Conservation (phyloP, 2,329 filamentous ascomycete species). For the Aspergillus eucalypticola region DNA sequence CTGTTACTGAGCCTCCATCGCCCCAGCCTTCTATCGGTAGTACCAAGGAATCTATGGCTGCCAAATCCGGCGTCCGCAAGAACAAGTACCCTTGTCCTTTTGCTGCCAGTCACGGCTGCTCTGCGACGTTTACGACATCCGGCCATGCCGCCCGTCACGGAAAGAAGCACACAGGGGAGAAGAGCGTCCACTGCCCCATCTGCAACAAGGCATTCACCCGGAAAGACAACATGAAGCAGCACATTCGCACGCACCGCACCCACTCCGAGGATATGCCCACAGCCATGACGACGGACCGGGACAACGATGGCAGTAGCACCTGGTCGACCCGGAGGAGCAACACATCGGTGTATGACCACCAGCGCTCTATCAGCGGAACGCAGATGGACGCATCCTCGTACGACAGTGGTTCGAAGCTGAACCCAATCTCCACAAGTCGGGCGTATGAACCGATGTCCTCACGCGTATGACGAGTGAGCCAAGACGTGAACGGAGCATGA, state of each 20-base stretch:
- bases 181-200: constrained; percentile 66
- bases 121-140: constrained; percentile 66
- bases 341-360: constrained; percentile 19
- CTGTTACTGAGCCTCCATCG: constrained; percentile 30
- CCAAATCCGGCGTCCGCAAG: constrained; percentile 46
- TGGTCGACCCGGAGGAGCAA: constrained; percentile 15
- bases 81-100: constrained; percentile 68
- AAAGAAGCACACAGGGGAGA: constrained; percentile 69
- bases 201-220: constrained; percentile 69
- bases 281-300: constrained; percentile 14
- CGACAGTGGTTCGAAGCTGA: constrained; percentile 16
- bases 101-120: constrained; percentile 59
- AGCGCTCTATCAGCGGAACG: constrained; percentile 16
- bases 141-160: constrained; percentile 67
- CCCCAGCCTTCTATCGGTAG: constrained; percentile 28
- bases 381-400: constrained; percentile 16
- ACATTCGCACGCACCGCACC: constrained; percentile 60
- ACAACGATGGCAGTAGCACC: constrained; percentile 14
- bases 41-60: constrained; percentile 24
- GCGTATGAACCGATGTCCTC: constrained; percentile 14
- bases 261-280: constrained; percentile 37
- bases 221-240: constrained; percentile 71
- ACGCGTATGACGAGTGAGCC: constrained; percentile 12
- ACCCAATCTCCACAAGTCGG: constrained; percentile 11
- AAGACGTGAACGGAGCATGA: background rate